Evolutionary conservation across 441 rosid species (phyloP).

Genomic region (Melianthus villosus): DNA sequence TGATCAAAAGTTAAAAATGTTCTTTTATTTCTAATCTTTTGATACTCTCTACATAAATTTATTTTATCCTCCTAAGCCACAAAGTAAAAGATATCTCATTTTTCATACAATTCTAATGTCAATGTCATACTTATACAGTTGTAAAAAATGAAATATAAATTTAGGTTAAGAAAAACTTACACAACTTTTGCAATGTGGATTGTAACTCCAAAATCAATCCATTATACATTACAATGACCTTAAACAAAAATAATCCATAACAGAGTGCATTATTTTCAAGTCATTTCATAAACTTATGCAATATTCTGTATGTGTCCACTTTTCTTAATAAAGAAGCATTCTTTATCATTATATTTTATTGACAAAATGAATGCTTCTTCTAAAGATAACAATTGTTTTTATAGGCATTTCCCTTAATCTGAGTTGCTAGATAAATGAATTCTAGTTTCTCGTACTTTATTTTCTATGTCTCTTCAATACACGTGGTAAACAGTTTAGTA

Average conservation of each 20-base stretch:
- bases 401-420: background rate
- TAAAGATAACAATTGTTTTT: no score
- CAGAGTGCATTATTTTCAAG: constrained; percentile 4
- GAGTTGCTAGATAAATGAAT: no score
- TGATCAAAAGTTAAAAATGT: no score
- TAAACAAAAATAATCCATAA: constrained; percentile 7
- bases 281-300: background rate
- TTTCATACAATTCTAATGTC: background rate
- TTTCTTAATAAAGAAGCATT: background rate
- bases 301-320: background rate
- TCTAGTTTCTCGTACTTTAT: background rate
- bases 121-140: background rate
- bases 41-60: background rate
- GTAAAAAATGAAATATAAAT: background rate
- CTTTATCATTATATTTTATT: background rate
- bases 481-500: background rate
- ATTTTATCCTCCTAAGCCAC: background rate
- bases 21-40: no score
- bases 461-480: background rate
- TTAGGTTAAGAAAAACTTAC: background rate
- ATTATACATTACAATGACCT: background rate
- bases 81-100: background rate
- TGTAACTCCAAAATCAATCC: constrained; percentile 3
- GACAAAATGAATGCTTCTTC: no score
- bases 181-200: background rate